Conservation (phyloP, 331 rosid genomes). For the Dryas integrifolia region DNA sequence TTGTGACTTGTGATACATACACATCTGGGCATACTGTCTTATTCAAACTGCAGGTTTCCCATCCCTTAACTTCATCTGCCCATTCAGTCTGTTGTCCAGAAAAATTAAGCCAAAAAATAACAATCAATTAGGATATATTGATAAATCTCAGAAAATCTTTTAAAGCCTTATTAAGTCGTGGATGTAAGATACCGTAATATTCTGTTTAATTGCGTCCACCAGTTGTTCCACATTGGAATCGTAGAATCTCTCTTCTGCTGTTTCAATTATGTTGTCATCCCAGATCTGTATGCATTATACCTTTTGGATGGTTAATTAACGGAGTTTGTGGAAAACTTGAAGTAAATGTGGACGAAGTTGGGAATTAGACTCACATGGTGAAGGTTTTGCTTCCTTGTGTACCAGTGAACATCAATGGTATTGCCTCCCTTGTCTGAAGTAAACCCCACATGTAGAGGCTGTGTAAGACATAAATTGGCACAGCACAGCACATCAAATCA, state of each 20-base stretch:
- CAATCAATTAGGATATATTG: background rate
- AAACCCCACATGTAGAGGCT: slow-evolving; percentile 94
- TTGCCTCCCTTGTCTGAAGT: slow-evolving; percentile 76
- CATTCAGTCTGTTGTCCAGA: slow-evolving; percentile 51
- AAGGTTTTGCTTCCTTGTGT: slow-evolving; percentile 66
- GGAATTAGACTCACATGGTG: slow-evolving; percentile 60
- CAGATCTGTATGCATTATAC: slow-evolving; percentile 47
- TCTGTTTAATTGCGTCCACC: slow-evolving; percentile 51
- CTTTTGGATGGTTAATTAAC: background rate
- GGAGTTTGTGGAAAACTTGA: background rate
- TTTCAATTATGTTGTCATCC: slow-evolving; percentile 70
- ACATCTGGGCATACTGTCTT: slow-evolving; percentile 51
- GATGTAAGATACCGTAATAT: slow-evolving; percentile 52
- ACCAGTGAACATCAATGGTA: slow-evolving; percentile 67
- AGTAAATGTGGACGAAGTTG: slow-evolving; percentile 1
- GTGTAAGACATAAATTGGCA: background rate
- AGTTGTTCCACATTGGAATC: slow-evolving; percentile 38
- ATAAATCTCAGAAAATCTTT: background rate
- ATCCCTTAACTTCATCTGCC: slow-evolving; percentile 54
- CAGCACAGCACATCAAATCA: no score
- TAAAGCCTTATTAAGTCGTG: background rate
- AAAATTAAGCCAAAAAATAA: background rate
- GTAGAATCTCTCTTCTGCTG: slow-evolving; percentile 56
- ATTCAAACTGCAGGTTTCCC: slow-evolving; percentile 60
- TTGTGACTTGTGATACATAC: slow-evolving; percentile 36